Conservation (phyloP, 306 rosid genomes). For the Prunus dulcis region DNA sequence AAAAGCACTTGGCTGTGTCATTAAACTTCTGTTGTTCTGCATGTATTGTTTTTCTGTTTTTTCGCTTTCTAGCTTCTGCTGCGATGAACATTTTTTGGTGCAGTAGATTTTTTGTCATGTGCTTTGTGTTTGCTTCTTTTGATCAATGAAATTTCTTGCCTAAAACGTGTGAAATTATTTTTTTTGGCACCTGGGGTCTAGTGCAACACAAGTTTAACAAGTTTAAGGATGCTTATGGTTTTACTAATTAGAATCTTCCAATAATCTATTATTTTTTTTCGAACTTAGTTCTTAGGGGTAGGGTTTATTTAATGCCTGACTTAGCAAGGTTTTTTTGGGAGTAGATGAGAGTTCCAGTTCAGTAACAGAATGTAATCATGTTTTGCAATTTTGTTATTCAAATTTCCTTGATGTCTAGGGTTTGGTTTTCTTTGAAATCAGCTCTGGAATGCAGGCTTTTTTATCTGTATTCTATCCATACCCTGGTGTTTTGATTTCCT, state of each 20-base stretch:
- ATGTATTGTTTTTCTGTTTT: background rate
- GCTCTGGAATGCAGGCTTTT: background rate
- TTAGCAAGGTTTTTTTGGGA: background rate
- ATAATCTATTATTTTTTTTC: too few species aligned
- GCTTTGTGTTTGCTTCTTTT: background rate
- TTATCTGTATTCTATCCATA: background rate
- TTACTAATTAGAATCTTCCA: background rate
- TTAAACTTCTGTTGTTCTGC: background rate
- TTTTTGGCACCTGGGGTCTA: background rate
- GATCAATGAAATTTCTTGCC: background rate
- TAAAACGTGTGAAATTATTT: too few species aligned
- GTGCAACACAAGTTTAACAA: background rate
- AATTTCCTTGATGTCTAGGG: background rate
- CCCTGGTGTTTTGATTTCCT: background rate
- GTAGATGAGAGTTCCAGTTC: background rate
- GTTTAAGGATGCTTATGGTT: background rate
- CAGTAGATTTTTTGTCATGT: background rate
- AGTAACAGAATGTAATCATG: background rate
- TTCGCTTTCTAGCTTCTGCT: background rate
- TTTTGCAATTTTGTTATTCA: background rate
- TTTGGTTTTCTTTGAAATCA: background rate
- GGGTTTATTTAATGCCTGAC: background rate
- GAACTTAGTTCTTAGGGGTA: background rate
- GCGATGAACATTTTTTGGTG: background rate
- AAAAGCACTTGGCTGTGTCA: background rate